These are phyloP conservation scores for Eimeria maxima DNA, from an alignment of 169 alveolate species.

Conservation along the genomic window DNA sequence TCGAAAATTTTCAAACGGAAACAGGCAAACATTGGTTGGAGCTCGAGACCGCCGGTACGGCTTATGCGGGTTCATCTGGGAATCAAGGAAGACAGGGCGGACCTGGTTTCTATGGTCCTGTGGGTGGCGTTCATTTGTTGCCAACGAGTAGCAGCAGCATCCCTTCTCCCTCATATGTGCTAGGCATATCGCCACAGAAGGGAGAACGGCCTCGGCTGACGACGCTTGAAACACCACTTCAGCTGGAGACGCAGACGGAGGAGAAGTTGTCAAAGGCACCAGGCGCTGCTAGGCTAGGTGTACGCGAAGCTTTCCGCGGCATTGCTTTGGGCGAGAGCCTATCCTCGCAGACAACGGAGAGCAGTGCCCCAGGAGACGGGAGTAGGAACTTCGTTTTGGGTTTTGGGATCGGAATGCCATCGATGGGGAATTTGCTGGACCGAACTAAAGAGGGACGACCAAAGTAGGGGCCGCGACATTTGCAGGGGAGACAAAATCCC, in stretches of 20 bases:
- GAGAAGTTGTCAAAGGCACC: neutral
- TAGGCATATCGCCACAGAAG: neutral
- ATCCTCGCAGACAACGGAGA: neutral
- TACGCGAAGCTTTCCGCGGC: neutral
- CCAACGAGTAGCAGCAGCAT: too few relatives aligned
- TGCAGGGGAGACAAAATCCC: too few relatives aligned
- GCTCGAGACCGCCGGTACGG: too few relatives aligned
- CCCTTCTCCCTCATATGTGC: too few relatives aligned
- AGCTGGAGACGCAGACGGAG: neutral
- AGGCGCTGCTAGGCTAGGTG: neutral
- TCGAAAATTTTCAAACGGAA: too few relatives aligned
- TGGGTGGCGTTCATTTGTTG: too few relatives aligned
- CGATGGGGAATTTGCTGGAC: neutral
- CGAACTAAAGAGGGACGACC: neutral
- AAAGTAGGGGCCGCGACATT: too few relatives aligned
- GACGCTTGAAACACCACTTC: neutral
- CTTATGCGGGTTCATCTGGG: too few relatives aligned
- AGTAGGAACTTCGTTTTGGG: neutral
- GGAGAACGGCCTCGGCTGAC: neutral
- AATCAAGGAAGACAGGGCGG: too few relatives aligned
- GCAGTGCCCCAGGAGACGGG: neutral
- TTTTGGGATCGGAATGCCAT: neutral
- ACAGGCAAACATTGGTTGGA: too few relatives aligned
- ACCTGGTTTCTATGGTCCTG: too few relatives aligned
- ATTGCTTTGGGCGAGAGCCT: neutral